These are phyloP conservation scores for Aspergillus texensis DNA, from an alignment of 2,329 filamentous ascomycete genomes.

Conservation along the genomic window DNA sequence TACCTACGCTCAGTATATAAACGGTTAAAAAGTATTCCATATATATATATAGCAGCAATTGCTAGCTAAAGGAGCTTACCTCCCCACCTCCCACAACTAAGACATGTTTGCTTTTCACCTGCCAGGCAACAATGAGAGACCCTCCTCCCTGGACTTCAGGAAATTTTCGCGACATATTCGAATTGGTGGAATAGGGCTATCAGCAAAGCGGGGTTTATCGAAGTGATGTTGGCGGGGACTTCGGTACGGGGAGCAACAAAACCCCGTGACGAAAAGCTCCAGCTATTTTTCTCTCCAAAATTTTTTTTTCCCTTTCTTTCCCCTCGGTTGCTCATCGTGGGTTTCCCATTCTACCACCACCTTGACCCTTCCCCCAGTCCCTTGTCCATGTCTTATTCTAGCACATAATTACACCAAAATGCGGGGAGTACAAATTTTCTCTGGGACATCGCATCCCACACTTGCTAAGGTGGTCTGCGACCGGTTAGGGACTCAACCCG, in stretches of 20 bases:
- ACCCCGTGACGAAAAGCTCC: slow-evolving; percentile 11
- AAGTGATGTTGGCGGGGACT: slow-evolving; percentile 10
- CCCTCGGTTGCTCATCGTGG: not conserved
- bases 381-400: slow-evolving; percentile 21
- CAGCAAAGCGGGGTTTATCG: slow-evolving; percentile 10
- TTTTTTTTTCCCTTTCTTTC: slow-evolving; percentile 19
- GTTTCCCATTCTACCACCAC: slow-evolving; percentile 9
- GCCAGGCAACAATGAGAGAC: slow-evolving; percentile 94
- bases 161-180: slow-evolving; percentile 59
- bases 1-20: slow-evolving; percentile 62
- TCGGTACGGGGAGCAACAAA: slow-evolving; percentile 20
- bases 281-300: slow-evolving; percentile 6
- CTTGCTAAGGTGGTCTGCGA: slow-evolving; percentile 69
- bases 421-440: slow-evolving; percentile 69
- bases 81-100: slow-evolving; percentile 95
- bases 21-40: slow-evolving; percentile 12
- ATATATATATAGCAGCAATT: slow-evolving; percentile 12
- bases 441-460: slow-evolving; percentile 65
- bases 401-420: slow-evolving; percentile 45
- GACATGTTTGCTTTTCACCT: slow-evolving; percentile 83
- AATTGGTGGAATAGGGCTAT: not conserved
- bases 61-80: slow-evolving; percentile 54
- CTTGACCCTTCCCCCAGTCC: slow-evolving; percentile 14
- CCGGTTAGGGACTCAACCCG: slow-evolving; percentile 62
- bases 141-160: slow-evolving; percentile 86